Evolutionary conservation across 1,139 yeast species (phyloP), one percentile per base, ranked within the genome.

Genomic region (Yamadazyma diddensiae): DNA sequence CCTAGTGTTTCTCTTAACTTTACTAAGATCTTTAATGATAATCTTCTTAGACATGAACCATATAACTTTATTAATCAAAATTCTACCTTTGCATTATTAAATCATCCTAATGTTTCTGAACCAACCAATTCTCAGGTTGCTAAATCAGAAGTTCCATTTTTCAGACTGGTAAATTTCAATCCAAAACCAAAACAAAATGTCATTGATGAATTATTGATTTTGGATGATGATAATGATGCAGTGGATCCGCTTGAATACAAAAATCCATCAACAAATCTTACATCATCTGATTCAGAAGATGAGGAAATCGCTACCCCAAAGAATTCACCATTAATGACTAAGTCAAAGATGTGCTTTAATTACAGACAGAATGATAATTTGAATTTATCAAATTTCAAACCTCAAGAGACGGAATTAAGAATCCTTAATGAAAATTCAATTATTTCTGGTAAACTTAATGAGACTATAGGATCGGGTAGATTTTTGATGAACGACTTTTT

Each of bases 391-490:
- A 55, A 61, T 40, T 38, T 52, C 14, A 42, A 41, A 19, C 55
- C 57, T 28, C 58, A 41, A 29, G 56, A 44, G 18, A 29, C 35
- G 14, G 28, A 41, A 19, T 50, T 57, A 29, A 59, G 55, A 44
- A 52, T 62, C 30, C 56, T 73, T 45, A 73, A 72, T 47, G 63
- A 66, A 38, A 57, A 71, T 36, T 65, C 73, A 35, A 55, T 73
- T 33, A 53, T 69, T 42, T 57, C 72, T 23, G 79, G 79, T 35
- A 67, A 63, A 45, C 76, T 77, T 33, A 66, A 76, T 40, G 79
- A 73, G 53, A 73, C 73, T 73, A 70, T 74, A 35, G 69, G 77
- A 37, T 61, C 73, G 28, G 74, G 76, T 24, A 64, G 62, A 37
- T 65, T 73, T 42, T 52, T 70, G 42, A 59, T 70, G 46, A 69